Conservation (phyloP, 768 basidiomycete species). For the Kwoniella heveanensis region DNA sequence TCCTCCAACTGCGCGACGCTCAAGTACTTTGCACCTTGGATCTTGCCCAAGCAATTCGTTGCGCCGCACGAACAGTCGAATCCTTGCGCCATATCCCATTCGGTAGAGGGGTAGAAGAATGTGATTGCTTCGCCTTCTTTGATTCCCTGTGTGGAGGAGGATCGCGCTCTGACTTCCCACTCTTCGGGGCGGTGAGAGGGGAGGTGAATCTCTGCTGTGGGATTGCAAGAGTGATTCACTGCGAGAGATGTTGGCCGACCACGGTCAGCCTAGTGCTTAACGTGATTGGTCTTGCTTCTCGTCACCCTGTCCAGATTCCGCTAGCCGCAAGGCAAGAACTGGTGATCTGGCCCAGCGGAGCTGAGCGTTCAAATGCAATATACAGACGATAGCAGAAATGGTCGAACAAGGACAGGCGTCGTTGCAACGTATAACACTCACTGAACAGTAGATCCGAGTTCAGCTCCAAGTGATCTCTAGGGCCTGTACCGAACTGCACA, state of each 20-base stretch:
- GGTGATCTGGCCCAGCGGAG: too few species aligned
- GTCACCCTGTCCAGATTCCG: too few species aligned
- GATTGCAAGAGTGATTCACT: slow-evolving; percentile 70
- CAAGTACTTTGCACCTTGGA: slow-evolving; percentile 61
- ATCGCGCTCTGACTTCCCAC: slow-evolving; percentile 59
- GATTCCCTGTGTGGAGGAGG: slow-evolving; percentile 58
- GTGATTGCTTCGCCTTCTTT: slow-evolving; percentile 59
- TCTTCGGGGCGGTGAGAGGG: slow-evolving; percentile 57
- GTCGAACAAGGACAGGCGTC: too few species aligned
- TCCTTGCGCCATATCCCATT: slow-evolving; percentile 70
- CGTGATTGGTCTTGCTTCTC: too few species aligned
- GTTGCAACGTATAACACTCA: too few species aligned
- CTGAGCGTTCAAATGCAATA: too few species aligned
- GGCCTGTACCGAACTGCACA: slow-evolving; percentile 61
- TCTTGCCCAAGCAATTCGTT: slow-evolving; percentile 60
- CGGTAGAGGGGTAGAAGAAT: slow-evolving; percentile 70
- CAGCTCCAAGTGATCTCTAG: slow-evolving; percentile 62
- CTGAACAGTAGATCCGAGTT: slow-evolving; percentile 67
- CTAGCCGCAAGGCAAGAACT: too few species aligned
- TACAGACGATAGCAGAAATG: too few species aligned
- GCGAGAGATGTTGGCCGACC: slow-evolving; percentile 2
- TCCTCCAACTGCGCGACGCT: slow-evolving; percentile 56
- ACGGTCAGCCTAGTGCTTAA: too few species aligned
- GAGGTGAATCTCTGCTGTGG: slow-evolving; percentile 64
- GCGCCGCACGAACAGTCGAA: slow-evolving; percentile 64